A percentile compares a stretch with the other conserved stretches of the same genome.
These are phyloP conservation scores for Leishmania guyanensis DNA, from an alignment of 208 protist species.

Conservation along the genomic window DNA sequence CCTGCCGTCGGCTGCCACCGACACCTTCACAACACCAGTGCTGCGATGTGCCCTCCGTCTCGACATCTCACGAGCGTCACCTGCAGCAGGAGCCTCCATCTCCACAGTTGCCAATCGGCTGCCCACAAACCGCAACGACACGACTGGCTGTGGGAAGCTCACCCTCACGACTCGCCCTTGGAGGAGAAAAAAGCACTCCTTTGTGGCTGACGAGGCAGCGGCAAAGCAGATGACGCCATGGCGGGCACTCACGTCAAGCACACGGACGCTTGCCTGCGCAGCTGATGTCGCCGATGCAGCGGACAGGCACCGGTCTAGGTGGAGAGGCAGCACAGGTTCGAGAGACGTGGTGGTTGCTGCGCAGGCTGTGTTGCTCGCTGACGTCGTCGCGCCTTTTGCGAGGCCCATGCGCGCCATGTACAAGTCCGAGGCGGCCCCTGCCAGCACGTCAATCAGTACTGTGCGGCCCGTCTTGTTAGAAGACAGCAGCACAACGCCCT, in stretches of 20 bases:
- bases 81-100: constrained; percentile 8
- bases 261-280: neutral
- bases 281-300: neutral
- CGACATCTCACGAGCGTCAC: neutral
- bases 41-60: neutral
- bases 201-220: neutral
- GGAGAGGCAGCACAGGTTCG: constrained; percentile 17
- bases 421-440: constrained; percentile 27
- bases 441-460: constrained; percentile 31
- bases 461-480: constrained; percentile 10
- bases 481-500: constrained; percentile 24
- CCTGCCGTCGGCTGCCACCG: neutral
- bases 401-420: constrained; percentile 19
- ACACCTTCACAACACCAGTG: constrained; percentile 30
- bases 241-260: constrained; percentile 18
- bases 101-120: constrained; percentile 9
- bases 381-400: neutral
- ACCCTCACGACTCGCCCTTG: constrained; percentile 40
- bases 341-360: neutral
- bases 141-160: constrained; percentile 27
- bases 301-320: constrained; percentile 23
- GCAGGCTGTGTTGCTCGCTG: neutral
- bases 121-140: constrained; percentile 30
- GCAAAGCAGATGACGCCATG: constrained; percentile 28
- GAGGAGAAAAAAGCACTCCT: constrained; percentile 15